phyloP scores from a whole-genome alignment of 306 rosid species.

The Calophaca sinica region DNA sequence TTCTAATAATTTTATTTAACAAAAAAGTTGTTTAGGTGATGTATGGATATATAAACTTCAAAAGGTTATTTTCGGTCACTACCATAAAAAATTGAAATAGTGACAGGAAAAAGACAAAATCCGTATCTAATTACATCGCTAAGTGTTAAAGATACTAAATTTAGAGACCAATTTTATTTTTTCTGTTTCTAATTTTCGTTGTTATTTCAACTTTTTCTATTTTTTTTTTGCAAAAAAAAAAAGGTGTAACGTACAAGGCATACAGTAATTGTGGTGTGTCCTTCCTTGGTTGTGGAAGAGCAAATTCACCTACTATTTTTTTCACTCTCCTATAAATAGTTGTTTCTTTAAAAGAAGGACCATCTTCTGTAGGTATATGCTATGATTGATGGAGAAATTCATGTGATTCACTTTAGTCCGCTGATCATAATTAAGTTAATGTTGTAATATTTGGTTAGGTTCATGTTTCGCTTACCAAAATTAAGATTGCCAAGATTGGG shows the following conservation, averaged over 20 bases:
- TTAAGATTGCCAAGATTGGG: neutral
- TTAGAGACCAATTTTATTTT: too few species aligned
- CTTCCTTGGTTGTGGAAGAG: conserved; percentile 4
- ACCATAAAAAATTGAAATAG: too few species aligned
- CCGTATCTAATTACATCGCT: too few species aligned
- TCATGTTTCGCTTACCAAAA: conserved; percentile 24
- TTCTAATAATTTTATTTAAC: too few species aligned
- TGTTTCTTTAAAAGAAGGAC: neutral
- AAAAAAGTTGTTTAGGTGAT: too few species aligned
- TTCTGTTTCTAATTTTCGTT: too few species aligned
- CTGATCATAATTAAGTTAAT: too few species aligned
- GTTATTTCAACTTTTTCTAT: too few species aligned
- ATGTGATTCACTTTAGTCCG: neutral
- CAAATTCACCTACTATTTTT: neutral
- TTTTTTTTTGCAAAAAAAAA: neutral
- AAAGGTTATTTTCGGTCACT: too few species aligned
- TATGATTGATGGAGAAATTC: conserved; percentile 24
- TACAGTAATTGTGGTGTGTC: conserved; percentile 3
- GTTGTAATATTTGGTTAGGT: neutral
- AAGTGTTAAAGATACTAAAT: too few species aligned
- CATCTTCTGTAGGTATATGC: neutral
- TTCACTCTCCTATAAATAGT: neutral
- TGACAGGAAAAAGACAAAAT: too few species aligned
- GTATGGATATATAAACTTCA: too few species aligned
- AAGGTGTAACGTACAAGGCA: neutral